These are phyloP conservation scores for Hyphopichia khmerensis DNA, from an alignment of 1,139 yeast genomes.

Conservation along the genomic window DNA sequence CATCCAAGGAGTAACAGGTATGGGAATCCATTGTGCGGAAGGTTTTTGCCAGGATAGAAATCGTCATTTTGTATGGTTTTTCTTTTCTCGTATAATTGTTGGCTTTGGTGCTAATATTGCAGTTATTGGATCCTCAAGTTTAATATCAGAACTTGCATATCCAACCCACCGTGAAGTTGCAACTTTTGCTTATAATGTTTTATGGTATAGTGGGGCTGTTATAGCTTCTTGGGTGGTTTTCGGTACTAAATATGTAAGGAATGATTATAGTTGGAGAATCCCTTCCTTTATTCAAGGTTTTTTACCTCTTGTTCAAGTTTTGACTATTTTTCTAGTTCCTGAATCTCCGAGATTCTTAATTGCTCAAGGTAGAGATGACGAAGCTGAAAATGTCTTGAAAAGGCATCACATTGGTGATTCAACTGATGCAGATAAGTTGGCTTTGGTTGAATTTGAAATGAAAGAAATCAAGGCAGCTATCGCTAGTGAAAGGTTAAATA, in stretches of 20 bases:
- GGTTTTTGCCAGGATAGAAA: too few species aligned
- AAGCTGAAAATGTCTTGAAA: conserved; percentile 41
- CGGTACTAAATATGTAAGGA: conserved; percentile 37
- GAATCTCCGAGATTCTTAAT: conserved; percentile 50
- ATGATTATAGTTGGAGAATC: conserved; percentile 40
- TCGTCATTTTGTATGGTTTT: conserved; percentile 16
- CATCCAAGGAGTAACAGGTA: conserved; percentile 33
- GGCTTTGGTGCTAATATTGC: conserved; percentile 43
- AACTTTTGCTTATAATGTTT: conserved; percentile 49
- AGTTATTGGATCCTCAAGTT: conserved; percentile 38
- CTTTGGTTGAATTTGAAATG: conserved; percentile 44
- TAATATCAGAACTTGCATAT: conserved; percentile 43
- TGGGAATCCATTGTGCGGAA: too few species aligned
- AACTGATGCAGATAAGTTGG: conserved; percentile 25
- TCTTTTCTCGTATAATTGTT: conserved; percentile 36
- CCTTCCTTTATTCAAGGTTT: conserved; percentile 48
- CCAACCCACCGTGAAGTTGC: conserved; percentile 48
- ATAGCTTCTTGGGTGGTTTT: conserved; percentile 56
- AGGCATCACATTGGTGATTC: conserved; percentile 41
- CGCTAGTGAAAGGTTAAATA: conserved; percentile 28
- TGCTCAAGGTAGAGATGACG: conserved; percentile 32
- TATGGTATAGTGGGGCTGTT: conserved; percentile 53
- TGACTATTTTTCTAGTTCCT: conserved; percentile 35
- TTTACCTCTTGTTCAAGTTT: conserved; percentile 26
- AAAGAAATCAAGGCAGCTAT: conserved; percentile 43